Conservation (phyloP, 2,329 filamentous ascomycete species). For the Samsoniella hepiali region DNA sequence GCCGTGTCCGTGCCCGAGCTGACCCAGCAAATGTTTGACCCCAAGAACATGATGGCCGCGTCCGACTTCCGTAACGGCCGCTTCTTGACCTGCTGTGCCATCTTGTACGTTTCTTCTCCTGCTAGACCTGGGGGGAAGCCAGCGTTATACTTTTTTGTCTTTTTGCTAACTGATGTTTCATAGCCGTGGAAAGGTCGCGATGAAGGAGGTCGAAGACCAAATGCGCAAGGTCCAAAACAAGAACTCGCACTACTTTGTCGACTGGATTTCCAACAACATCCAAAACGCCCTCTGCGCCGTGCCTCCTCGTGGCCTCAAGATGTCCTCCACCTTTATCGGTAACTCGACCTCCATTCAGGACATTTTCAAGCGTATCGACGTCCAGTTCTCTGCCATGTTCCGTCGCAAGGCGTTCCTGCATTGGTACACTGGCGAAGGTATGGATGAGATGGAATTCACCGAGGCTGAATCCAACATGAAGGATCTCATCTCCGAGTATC, state of each 20-base stretch:
- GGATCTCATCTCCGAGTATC: constrained; percentile 98
- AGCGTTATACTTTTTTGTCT: constrained; percentile 43
- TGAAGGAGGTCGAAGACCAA: constrained; percentile 99
- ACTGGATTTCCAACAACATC: constrained; percentile 99
- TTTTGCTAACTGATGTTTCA: constrained; percentile 34
- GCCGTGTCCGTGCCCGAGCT: constrained; percentile 96
- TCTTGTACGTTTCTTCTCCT: constrained; percentile 54
- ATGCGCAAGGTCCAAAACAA: constrained; percentile 99
- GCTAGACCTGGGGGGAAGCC: too few species aligned
- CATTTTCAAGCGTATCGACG: constrained; percentile 99
- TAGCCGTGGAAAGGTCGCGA: constrained; percentile 92
- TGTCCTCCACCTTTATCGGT: constrained; percentile 98
- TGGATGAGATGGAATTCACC: constrained; percentile 99
- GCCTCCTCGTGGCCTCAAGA: constrained; percentile 94
- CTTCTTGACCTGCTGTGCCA: constrained; percentile 98
- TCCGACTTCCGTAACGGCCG: constrained; percentile 99
- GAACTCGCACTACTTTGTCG: constrained; percentile 99
- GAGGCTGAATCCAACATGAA: constrained; percentile 99
- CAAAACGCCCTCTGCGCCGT: constrained; percentile 99
- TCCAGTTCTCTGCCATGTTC: constrained; percentile 99
- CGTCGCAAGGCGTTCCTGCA: constrained; percentile 99
- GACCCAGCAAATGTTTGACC: constrained; percentile 99
- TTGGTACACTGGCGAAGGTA: constrained; percentile 99
- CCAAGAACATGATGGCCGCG: constrained; percentile 99
- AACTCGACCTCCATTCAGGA: constrained; percentile 99